These are phyloP conservation scores for Henckelia pumila DNA, from an alignment of 257 asterid species.

Conservation along the genomic window DNA sequence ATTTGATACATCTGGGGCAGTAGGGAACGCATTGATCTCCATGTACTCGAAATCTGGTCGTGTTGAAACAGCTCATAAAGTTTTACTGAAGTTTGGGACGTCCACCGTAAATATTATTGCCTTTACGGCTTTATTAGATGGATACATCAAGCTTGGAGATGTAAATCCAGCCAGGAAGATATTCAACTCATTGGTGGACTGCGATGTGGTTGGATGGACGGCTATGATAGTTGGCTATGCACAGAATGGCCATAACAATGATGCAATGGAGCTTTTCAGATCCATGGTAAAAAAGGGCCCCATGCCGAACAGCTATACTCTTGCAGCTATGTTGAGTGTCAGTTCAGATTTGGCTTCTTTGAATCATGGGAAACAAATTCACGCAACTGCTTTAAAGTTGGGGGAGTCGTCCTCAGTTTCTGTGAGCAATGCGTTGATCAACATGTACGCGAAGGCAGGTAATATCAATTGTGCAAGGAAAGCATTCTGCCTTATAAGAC, in stretches of 20 bases:
- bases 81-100: conserved; percentile 38
- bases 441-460: conserved; percentile 86
- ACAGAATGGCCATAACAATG: conserved; percentile 56
- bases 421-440: conserved; percentile 72
- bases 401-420: conserved; percentile 54
- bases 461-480: conserved; percentile 49
- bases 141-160: conserved; percentile 76
- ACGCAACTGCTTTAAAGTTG: conserved; percentile 59
- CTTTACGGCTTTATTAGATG: conserved; percentile 76
- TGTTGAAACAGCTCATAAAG: conserved; percentile 50
- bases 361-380: conserved; percentile 75
- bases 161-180: conserved; percentile 72
- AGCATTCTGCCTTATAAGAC: conserved; percentile 38
- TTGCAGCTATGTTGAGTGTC: conserved; percentile 70
- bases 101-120: conserved; percentile 55
- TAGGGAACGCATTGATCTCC: conserved; percentile 66
- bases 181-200: conserved; percentile 55
- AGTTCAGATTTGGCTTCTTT: conserved; percentile 71
- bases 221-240: conserved; percentile 85
- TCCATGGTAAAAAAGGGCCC: conserved; percentile 59
- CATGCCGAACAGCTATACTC: conserved; percentile 67
- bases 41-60: conserved; percentile 81
- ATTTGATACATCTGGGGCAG: conserved; percentile 52
- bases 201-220: conserved; percentile 89
- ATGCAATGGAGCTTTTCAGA: conserved; percentile 64